phyloP scores from a whole-genome alignment of 2,329 filamentous ascomycete genomes.

The Diaporthe vexans region DNA sequence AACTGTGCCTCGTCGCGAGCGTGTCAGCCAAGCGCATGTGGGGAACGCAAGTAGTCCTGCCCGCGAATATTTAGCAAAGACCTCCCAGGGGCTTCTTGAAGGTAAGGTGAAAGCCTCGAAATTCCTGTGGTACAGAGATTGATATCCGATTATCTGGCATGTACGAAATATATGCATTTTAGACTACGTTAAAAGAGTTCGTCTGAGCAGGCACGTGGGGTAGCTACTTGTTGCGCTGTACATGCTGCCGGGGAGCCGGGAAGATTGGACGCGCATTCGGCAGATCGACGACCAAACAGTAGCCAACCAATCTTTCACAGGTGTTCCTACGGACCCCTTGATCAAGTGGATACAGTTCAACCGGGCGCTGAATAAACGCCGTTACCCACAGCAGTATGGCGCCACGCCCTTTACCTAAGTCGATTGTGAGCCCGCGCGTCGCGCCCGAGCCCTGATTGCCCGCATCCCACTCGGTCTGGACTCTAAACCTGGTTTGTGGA shows the following conservation, averaged over 20 bases:
- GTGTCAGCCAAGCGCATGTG: conserved; percentile 8
- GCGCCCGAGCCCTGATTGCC: conserved; percentile 9
- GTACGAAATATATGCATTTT: neutral
- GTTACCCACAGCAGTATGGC: neutral
- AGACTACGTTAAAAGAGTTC: neutral
- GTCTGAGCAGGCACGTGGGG: neutral
- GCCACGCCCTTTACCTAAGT: neutral
- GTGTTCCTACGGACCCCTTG: neutral
- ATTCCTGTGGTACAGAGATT: neutral
- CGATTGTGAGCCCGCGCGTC: neutral
- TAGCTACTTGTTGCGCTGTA: neutral
- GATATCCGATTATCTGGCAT: neutral
- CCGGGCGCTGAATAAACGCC: neutral
- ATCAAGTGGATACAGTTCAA: neutral
- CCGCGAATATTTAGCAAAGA: neutral
- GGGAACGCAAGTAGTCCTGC: neutral
- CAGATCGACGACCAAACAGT: conserved; percentile 9
- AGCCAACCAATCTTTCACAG: conserved; percentile 20
- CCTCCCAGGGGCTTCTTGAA: neutral
- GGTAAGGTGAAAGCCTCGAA: neutral
- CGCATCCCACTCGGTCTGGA: neutral
- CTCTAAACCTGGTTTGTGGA: neutral
- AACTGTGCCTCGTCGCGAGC: conserved; percentile 4
- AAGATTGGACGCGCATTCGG: neutral
- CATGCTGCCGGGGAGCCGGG: conserved; percentile 8